These are phyloP conservation scores for Avena eriantha DNA, from an alignment of 176 grass and related monocot species.

Conservation along the genomic window DNA sequence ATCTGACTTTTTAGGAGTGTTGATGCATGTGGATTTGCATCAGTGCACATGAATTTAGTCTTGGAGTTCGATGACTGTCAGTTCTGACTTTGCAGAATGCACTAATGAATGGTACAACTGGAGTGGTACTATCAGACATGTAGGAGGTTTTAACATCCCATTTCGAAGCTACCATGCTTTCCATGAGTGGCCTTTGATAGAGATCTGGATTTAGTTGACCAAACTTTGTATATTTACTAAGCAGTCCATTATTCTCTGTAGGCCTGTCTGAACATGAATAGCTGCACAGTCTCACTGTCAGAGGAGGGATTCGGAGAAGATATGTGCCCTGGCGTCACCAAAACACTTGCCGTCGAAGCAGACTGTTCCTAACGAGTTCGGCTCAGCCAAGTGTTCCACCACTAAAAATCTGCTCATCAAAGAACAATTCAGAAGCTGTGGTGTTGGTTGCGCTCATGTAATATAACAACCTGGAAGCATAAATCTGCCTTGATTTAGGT, in stretches of 20 bases:
- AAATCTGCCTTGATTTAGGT: neutral
- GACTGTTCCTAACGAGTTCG: conserved; percentile 60
- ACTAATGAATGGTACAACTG: conserved; percentile 26
- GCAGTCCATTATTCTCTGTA: conserved; percentile 38
- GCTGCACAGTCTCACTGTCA: conserved; percentile 64
- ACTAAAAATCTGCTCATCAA: conserved; percentile 17
- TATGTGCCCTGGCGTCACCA: conserved; percentile 69
- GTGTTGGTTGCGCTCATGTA: neutral
- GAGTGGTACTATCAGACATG: conserved; percentile 30
- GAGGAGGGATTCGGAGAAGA: conserved; percentile 60
- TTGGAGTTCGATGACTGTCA: conserved; percentile 36
- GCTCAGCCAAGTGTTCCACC: neutral
- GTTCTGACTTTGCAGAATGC: conserved; percentile 37
- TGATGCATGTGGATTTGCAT: conserved; percentile 54
- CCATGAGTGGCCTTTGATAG: conserved; percentile 9
- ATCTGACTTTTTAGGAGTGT: conserved; percentile 38
- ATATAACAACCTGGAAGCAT: neutral
- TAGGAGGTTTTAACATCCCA: conserved; percentile 7
- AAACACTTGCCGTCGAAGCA: conserved; percentile 79
- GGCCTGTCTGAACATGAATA: conserved; percentile 70
- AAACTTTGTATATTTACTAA: conserved; percentile 33
- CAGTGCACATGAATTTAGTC: conserved; percentile 55
- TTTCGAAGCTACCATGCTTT: conserved; percentile 32
- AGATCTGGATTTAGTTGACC: conserved; percentile 36
- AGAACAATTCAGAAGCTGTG: neutral